Evolutionary conservation across 1,139 yeast genomes (phyloP).

Genomic region (Taphrina populina): DNA sequence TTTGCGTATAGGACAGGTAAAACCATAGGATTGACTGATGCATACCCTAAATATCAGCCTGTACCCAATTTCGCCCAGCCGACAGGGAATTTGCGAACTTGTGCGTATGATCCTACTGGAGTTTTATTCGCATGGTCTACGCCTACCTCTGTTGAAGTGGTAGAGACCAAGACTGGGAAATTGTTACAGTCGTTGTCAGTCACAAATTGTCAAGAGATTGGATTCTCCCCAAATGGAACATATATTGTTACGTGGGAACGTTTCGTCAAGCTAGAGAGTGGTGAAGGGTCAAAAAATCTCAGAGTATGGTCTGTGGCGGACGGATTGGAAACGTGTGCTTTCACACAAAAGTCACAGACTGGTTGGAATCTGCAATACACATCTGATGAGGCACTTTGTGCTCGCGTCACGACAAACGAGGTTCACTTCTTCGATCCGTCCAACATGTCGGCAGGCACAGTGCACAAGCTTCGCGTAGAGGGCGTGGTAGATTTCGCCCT

Average conservation of each 20-base stretch:
- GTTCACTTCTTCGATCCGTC: constrained; percentile 67
- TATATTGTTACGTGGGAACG: constrained; percentile 88
- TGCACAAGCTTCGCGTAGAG: constrained; percentile 59
- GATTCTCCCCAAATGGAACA: constrained; percentile 85
- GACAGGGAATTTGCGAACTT: constrained; percentile 40
- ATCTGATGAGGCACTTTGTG: constrained; percentile 68
- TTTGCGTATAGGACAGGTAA: constrained; percentile 60
- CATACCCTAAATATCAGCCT: constrained; percentile 50
- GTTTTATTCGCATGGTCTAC: constrained; percentile 53
- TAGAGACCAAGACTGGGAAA: constrained; percentile 56
- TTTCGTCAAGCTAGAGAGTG: constrained; percentile 55
- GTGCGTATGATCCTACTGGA: constrained; percentile 53
- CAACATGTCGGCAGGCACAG: constrained; percentile 56
- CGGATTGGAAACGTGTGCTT: constrained; percentile 59
- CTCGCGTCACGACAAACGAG: constrained; percentile 63
- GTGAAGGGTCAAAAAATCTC: constrained; percentile 59
- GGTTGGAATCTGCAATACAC: constrained; percentile 75
- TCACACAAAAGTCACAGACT: constrained; percentile 77
- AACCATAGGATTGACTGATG: constrained; percentile 59
- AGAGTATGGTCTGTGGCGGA: constrained; percentile 62
- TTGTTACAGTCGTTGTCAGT: constrained; percentile 52
- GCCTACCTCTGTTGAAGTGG: constrained; percentile 54
- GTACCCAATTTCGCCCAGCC: constrained; percentile 41
- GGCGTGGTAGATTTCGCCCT: constrained; percentile 62
- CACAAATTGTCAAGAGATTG: constrained; percentile 71